Base-by-base conservation (phyloP, 257 asterid species). In the Solanum sejunctum region DNA sequence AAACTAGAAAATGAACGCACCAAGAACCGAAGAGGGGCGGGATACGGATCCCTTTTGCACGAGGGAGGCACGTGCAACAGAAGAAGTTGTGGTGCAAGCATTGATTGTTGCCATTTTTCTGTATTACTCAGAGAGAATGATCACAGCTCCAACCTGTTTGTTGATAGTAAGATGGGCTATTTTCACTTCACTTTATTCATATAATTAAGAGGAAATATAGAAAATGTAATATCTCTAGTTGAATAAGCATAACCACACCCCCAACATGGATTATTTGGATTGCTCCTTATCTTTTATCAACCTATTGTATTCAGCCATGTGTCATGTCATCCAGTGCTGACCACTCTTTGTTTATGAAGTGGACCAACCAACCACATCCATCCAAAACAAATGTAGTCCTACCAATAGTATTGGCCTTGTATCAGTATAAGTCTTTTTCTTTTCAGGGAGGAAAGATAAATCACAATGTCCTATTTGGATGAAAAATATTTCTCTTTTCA, bases 51-150 rank as follows among this genome's bases (percentile, higher is more conserved):
- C 88, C 91, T 87, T 92, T 71, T 84, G 95, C 28, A 90, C 69
- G 80, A 92, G 87, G 86, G 98, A 89, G 63, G 93, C 90, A 89
- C 92, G 91, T 85, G 95, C 89, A 15, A 92, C 28, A 3, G 92
- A 89, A 10, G 97, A 89, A 80, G 96, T 85, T 39, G 97, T 67
- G 77, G 93, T 84, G 93, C 90, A 89, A 64, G 98, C 93, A 10
- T 93, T 89, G 93, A 93, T 85, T 86, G 97, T 87, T 16, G 73
- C 73, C 73, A 66, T 66, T 66, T 66, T 66, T 66, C 47, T 66
- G 21, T 66, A 66, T 66, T 28, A 66, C n/a, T 64, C 6, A 28
- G 73, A 26, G 12, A 66, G 73, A 28, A 13, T 66, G 73, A 66
- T 66, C 73, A 66, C 11, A 66, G 28, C 45, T 66, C 17, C 45